Base-by-base conservation (phyloP, 495 filamentous ascomycete genomes). In the Thozetella sp. region DNA sequence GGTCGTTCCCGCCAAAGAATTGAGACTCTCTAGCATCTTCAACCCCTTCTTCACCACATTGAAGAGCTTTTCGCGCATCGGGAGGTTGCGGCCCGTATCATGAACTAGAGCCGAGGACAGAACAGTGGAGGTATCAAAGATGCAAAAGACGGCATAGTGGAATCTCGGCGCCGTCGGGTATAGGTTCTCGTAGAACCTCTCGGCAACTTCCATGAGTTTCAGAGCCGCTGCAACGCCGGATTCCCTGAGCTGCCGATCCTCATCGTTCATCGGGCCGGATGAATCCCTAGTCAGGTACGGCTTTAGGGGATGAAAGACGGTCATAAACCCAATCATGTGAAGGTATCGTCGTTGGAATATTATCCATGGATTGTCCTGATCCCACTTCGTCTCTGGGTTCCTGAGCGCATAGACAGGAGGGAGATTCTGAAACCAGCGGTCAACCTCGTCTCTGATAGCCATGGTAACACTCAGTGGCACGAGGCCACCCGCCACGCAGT, bases 81-180 rank as follows among this genome's bases (percentile, higher is more conserved):
- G 76, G 24, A 83, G 71, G 34, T 54, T 74, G 27, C 67, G 53
- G 24, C 70, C 66, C 45, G 67, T 67, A 60, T 84, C 81, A 53
- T 83, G 80, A 15, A 82, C 69, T n/a, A 84, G 65, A 0, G 76
- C 79, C 2, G 80, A 81, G 61, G 78, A 82, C 30, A 84, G 58
- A 58, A 78, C 72, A 4, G 80, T 78, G 1, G 77, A 71, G 0
- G 79, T 78, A 54, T 84, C 79, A 52, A 85, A 84, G 15, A 83
- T 71, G 48, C 77, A 70, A 53, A 84, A 84, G n/a, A 79, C 75
- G 37, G 82, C 75, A 46, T 80, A 72, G 51, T 84, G 77, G 50
- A 82, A 84, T 55, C 78, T 81, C 23, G 76, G 75, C 51, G 79
- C 77, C 3, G 69, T 64, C 12, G 80, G 79, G 15, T 68, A 73